These are phyloP conservation scores for Sesbania bispinosa DNA, from an alignment of 306 rosid species.

Conservation along the genomic window DNA sequence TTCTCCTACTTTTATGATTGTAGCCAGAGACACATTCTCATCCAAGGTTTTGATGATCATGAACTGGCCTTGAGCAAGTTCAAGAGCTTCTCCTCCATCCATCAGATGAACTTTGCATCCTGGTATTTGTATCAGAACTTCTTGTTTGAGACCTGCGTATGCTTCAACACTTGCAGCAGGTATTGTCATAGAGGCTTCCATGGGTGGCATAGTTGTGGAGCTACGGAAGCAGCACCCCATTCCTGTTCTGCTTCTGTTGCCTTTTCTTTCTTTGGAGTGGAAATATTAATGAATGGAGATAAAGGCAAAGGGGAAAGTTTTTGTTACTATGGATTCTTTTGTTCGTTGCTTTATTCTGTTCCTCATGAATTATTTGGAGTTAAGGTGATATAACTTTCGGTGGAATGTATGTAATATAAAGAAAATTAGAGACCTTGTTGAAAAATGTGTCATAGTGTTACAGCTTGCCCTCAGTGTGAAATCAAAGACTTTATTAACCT, in stretches of 20 bases:
- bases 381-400: conserved; percentile 37
- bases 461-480: conserved; percentile 30
- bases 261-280: conserved; percentile 17
- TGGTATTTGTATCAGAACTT: conserved; percentile 58
- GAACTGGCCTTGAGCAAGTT: conserved; percentile 66
- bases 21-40: conserved; percentile 54
- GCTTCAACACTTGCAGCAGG: neutral
- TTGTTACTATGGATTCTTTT: too few species aligned
- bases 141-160: too few species aligned
- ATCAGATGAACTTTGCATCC: conserved; percentile 68
- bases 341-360: conserved; percentile 51
- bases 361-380: neutral
- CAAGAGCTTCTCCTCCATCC: conserved; percentile 74
- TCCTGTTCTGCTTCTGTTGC: conserved; percentile 15
- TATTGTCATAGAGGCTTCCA: neutral
- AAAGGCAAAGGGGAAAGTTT: conserved; percentile 8
- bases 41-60: conserved; percentile 53
- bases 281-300: conserved; percentile 10
- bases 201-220: conserved; percentile 27
- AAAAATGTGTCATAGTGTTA: conserved; percentile 27
- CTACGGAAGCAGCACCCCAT: conserved; percentile 56
- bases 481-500: conserved; percentile 17
- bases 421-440: conserved; percentile 14
- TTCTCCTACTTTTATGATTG: conserved; percentile 63
- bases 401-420: conserved; percentile 31